Percentiles rank a stretch among this genome's conserved stretches.
Evolutionary conservation across 192 early-diverging fungal genomes (phyloP).

Genomic region (Martensiomyces pterosporus): DNA sequence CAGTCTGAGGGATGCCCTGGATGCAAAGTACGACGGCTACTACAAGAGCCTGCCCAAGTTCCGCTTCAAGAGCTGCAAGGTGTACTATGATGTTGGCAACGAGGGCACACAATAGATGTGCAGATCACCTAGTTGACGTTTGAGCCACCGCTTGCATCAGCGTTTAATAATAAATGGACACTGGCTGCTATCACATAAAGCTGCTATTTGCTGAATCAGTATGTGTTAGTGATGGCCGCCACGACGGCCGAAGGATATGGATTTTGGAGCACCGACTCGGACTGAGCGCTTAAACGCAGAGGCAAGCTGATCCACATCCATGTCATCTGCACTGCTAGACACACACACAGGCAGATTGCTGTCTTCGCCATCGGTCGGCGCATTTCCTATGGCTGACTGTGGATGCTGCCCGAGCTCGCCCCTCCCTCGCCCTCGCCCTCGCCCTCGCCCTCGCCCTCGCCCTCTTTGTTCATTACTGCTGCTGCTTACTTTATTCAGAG

Average conservation of each 20-base stretch:
- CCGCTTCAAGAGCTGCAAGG: too few species aligned
- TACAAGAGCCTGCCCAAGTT: too few species aligned
- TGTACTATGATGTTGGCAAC: slow-evolving; percentile 23
- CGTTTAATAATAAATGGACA: neutral
- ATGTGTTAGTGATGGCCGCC: slow-evolving; percentile 2
- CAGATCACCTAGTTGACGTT: too few species aligned
- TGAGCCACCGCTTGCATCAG: slow-evolving; percentile 1
- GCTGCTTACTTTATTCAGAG: too few species aligned
- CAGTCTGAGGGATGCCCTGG: too few species aligned
- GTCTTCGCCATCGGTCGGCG: too few species aligned
- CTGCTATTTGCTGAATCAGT: too few species aligned
- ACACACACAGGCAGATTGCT: too few species aligned
- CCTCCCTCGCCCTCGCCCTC: neutral
- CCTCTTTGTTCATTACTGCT: neutral
- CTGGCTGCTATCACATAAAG: slow-evolving; percentile 2
- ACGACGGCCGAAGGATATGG: slow-evolving; percentile 30
- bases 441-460: neutral
- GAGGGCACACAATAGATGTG: slow-evolving; percentile 11
- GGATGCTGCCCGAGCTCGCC: neutral
- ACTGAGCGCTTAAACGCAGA: slow-evolving; percentile 19
- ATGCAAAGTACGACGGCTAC: too few species aligned
- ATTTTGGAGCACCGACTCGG: slow-evolving; percentile 23
- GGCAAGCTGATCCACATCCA: slow-evolving; percentile 36
- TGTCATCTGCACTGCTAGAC: slow-evolving; percentile 1
- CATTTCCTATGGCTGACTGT: too few species aligned